phyloP scores from a whole-genome alignment of 2,329 filamentous ascomycete species.

The Venturia nashicola region DNA sequence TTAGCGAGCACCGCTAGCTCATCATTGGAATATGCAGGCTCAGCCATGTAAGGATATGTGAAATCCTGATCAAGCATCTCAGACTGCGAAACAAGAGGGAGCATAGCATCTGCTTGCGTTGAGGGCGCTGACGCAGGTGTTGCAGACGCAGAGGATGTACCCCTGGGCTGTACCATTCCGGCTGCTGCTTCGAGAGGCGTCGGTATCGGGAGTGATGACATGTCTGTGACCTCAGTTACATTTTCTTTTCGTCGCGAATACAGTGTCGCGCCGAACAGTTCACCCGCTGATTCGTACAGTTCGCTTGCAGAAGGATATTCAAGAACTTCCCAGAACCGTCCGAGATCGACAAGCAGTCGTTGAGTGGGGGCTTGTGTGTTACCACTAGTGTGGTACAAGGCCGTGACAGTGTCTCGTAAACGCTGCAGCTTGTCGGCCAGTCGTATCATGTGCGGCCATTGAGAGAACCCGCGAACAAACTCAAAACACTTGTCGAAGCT shows the following conservation, averaged over 20 bases:
- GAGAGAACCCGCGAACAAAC: conserved; percentile 29
- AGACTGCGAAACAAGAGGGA: conserved; percentile 13
- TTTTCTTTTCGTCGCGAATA: conserved; percentile 25
- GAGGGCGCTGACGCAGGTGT: conserved; percentile 1
- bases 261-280: conserved; percentile 19
- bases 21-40: conserved; percentile 23
- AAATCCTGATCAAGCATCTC: conserved; percentile 12
- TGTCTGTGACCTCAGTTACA: neutral
- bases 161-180: neutral
- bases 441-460: conserved; percentile 34
- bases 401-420: conserved; percentile 32
- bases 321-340: conserved; percentile 36
- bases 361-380: conserved; percentile 16
- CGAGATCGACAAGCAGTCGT: conserved; percentile 33
- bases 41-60: conserved; percentile 9
- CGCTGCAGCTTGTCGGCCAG: conserved; percentile 31
- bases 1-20: conserved; percentile 35
- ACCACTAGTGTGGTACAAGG: conserved; percentile 24
- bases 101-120: neutral
- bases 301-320: conserved; percentile 34
- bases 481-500: conserved; percentile 32
- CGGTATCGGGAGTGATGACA: neutral
- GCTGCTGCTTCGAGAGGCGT: neutral
- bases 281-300: conserved; percentile 30
- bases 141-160: conserved; percentile 13